Evolutionary conservation across 208 protist genomes (phyloP), one percentile per base, ranked within the genome.

Genomic region (Trypanosoma vivax): DNA sequence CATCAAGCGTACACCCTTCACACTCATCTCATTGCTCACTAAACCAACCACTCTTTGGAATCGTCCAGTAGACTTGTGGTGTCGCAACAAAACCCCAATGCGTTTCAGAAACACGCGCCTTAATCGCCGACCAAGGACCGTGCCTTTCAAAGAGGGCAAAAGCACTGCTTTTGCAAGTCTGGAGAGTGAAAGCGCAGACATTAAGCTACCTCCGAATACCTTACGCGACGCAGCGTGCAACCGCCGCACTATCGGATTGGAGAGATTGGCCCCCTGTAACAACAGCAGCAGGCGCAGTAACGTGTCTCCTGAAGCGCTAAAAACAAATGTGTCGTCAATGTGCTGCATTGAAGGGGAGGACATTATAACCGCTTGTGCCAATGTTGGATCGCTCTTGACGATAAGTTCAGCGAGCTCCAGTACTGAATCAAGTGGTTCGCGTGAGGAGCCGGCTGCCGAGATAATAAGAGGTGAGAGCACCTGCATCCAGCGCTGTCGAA

Each of bases 351-450:
- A 30, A 9, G 50, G 11, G 23, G 60, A 67, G 1, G 45, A 54
- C 31, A 24, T 50, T 0, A 67, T 13, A 39, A 67, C 27, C 19
- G 3, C 3, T 18, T 67, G 51, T 24, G 60, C 7, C 1, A 67
- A 31, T 11, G 42, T 43, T 5, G 60, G 52, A 50, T 67, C 52
- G 25, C 55, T 47, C 7, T 2, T 29, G 13, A 25, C 35, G 23
- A 67, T 31, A 10, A 29, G 27, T 33, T 67, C 60, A 25, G 46
- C 41, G 3, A 67, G 10, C 5, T 59, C 46, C 14, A 67, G 37
- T 7, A 67, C 50, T 25, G 48, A 43, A 46, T 67, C 60, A 13
- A 58, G 45, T 9, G 60, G 41, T n/a, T 67, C 60, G 5, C 51
- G 43, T 0, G 60, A 59, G 7, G 49, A 40, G 3, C 21, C 14